Percentiles rank a stretch among this genome's conserved stretches.
phyloP scores from a whole-genome alignment of 192 early-diverging fungal genomes.

The Phycomyces nitens region DNA sequence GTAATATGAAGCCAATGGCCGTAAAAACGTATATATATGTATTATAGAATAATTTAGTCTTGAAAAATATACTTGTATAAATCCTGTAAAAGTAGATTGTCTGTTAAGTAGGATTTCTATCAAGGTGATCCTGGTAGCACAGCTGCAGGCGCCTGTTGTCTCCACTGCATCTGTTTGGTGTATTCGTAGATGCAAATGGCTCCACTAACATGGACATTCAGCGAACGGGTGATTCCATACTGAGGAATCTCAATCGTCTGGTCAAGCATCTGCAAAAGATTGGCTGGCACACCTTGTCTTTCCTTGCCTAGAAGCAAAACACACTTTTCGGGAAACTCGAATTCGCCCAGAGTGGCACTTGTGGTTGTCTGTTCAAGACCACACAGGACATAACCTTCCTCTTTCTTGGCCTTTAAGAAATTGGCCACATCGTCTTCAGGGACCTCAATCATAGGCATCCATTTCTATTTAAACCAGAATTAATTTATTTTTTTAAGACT shows the following conservation, averaged over 20 bases:
- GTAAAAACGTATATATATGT: too few species aligned
- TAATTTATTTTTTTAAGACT: background rate
- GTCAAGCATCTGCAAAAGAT: conserved; percentile 51
- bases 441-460: conserved; percentile 58
- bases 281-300: conserved; percentile 49
- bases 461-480: conserved; percentile 26
- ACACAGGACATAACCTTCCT: conserved; percentile 47
- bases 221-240: conserved; percentile 51
- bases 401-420: conserved; percentile 46
- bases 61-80: too few species aligned
- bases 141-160: conserved; percentile 2
- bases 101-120: too few species aligned
- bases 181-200: conserved; percentile 56
- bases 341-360: conserved; percentile 46
- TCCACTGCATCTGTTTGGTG: conserved; percentile 41
- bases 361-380: conserved; percentile 61
- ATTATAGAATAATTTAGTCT: too few species aligned
- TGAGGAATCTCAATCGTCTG: conserved; percentile 58
- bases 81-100: too few species aligned
- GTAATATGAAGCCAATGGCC: too few species aligned
- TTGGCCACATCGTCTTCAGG: conserved; percentile 28
- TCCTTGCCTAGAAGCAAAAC: conserved; percentile 53
- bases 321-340: conserved; percentile 53
- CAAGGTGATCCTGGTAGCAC: background rate
- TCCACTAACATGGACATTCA: conserved; percentile 63